phyloP scores from a whole-genome alignment of 176 grass and related monocot genomes.

The Poa annua region DNA sequence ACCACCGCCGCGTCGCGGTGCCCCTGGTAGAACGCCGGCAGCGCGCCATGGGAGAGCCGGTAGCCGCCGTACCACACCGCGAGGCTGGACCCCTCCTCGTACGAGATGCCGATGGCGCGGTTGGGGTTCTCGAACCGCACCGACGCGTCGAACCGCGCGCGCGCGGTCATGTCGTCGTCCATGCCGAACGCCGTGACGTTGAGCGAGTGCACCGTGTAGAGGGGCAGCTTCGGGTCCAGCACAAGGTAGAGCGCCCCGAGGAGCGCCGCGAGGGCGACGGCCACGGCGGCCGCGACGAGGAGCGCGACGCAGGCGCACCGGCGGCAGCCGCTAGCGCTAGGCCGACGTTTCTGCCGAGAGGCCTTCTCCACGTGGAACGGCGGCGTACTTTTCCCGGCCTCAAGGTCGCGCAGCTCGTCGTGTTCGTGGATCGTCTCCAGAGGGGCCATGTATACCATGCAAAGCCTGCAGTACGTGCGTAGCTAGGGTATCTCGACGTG shows the following conservation, averaged over 20 bases:
- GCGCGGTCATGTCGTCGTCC: conserved; percentile 41
- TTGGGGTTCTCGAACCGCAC: conserved; percentile 57
- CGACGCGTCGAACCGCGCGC: conserved; percentile 38
- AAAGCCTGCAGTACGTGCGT: not conserved
- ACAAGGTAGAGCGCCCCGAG: conserved; percentile 28
- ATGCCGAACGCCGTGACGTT: conserved; percentile 36
- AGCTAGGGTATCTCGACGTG: not conserved
- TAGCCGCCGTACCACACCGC: conserved; percentile 37
- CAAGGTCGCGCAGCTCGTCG: conserved; percentile 33
- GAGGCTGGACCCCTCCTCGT: conserved; percentile 45
- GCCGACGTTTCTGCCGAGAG: not conserved
- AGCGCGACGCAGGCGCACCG: not conserved
- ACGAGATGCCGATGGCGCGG: conserved; percentile 49
- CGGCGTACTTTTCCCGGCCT: conserved; percentile 14
- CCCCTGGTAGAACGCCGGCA: conserved; percentile 63
- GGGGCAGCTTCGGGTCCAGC: conserved; percentile 55
- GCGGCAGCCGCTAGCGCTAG: not conserved
- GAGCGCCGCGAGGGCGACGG: not conserved
- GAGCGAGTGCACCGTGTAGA: conserved; percentile 40
- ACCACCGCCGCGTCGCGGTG: conserved; percentile 36
- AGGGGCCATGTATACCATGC: not conserved
- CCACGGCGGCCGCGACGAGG: not conserved
- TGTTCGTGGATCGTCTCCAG: conserved; percentile 28
- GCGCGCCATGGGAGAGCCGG: conserved; percentile 38
- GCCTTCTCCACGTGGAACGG: not conserved